A percentile compares a stretch with the other conserved stretches of the same genome.
phyloP scores from a whole-genome alignment of 306 rosid species.

The Casuarina equisetifolia region DNA sequence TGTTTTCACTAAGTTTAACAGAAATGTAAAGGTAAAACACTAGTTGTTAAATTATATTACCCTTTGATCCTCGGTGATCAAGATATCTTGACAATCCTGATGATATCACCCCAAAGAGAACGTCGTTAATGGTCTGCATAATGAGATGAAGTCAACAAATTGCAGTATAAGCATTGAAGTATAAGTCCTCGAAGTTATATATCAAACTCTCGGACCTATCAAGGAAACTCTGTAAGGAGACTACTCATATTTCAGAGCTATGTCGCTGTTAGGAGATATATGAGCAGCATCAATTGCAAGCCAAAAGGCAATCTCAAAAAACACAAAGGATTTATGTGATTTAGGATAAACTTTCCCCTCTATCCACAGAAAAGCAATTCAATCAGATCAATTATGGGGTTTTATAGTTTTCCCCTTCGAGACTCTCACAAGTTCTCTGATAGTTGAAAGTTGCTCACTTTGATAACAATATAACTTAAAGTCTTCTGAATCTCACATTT shows the following conservation, averaged over 20 bases:
- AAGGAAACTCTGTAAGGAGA: background rate
- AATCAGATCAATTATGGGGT: too few relatives aligned
- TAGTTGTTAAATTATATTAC: conserved; percentile 32
- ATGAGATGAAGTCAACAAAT: conserved; percentile 17
- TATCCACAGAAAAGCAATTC: too few relatives aligned
- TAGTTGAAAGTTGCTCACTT: too few relatives aligned
- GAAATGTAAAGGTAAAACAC: background rate
- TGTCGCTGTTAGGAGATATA: too few relatives aligned
- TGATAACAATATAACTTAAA: too few relatives aligned
- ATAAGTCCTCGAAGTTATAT: background rate
- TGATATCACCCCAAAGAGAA: conserved; percentile 73
- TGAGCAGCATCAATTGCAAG: too few relatives aligned
- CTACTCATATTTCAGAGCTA: background rate
- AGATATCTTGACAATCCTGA: conserved; percentile 77
- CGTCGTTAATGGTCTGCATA: conserved; percentile 87
- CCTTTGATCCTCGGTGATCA: conserved; percentile 60
- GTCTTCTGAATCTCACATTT: too few relatives aligned
- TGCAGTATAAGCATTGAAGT: background rate
- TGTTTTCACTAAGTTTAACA: background rate
- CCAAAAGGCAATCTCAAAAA: too few relatives aligned
- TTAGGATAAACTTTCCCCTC: too few relatives aligned
- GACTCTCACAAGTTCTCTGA: too few relatives aligned
- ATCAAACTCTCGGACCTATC: background rate
- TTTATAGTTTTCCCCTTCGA: too few relatives aligned
- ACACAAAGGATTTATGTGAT: too few relatives aligned